Conservation (phyloP, 768 basidiomycete genomes). For the Rhodotorula kratochvilovae region DNA sequence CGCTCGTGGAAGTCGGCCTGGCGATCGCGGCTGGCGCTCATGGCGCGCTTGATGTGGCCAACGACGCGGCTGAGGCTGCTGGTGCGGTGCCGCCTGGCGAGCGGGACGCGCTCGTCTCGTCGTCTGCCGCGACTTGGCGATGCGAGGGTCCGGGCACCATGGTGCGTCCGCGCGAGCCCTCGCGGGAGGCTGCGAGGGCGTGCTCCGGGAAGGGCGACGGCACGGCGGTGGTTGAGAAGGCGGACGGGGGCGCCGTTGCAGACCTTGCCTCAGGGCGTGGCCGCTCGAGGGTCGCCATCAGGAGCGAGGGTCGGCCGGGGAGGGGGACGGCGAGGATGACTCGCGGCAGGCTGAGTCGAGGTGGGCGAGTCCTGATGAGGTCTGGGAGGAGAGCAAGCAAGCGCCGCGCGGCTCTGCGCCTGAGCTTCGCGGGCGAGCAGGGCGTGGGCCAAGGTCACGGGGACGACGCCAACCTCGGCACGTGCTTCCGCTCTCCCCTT, state of each 20-base stretch:
- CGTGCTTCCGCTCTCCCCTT: too few relatives aligned
- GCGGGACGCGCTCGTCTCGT: background rate
- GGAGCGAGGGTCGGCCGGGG: background rate
- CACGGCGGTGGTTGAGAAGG: slow-evolving; percentile 3
- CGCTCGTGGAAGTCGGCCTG: background rate
- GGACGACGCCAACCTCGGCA: too few relatives aligned
- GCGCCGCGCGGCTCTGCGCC: too few relatives aligned
- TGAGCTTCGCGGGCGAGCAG: too few relatives aligned
- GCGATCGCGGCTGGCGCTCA: slow-evolving; percentile 9
- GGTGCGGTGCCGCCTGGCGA: slow-evolving; percentile 5
- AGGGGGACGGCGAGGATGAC: background rate
- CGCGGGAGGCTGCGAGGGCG: background rate
- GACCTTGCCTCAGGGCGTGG: background rate
- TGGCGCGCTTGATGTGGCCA: slow-evolving; percentile 19
- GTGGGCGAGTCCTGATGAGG: too few relatives aligned
- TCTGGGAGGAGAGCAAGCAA: too few relatives aligned
- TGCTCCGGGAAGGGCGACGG: slow-evolving; percentile 19
- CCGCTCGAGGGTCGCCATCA: slow-evolving; percentile 27
- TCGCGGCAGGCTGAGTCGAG: too few relatives aligned
- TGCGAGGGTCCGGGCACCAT: background rate
- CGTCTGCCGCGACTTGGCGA: background rate
- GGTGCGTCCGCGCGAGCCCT: background rate
- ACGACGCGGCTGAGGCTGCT: slow-evolving; percentile 27
- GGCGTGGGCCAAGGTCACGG: too few relatives aligned
- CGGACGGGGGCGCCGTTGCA: background rate